Percentiles rank a stretch among this genome's conserved stretches.
phyloP scores from a whole-genome alignment of 2,329 filamentous ascomycete genomes.

The Ophiocordyceps camponoti-rufipedis region DNA sequence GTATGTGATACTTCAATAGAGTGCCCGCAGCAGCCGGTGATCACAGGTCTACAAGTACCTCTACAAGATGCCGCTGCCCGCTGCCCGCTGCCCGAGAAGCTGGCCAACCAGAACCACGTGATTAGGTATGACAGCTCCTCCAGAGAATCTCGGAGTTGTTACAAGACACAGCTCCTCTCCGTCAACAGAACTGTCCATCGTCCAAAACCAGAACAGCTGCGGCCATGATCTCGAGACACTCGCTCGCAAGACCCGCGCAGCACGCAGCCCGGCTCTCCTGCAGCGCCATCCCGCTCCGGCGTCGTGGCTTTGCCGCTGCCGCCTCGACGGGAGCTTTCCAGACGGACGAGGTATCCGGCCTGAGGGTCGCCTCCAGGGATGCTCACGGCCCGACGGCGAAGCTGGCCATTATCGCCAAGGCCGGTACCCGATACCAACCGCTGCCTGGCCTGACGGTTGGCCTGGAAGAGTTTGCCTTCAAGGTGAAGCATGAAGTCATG shows the following conservation, averaged over 20 bases:
- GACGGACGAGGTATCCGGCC: conserved; percentile 64
- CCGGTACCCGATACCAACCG: conserved; percentile 82
- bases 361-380: conserved; percentile 89
- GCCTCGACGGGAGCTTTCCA: conserved; percentile 65
- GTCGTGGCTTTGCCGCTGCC: conserved; percentile 40
- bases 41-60: too few relatives aligned
- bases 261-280: conserved; percentile 37
- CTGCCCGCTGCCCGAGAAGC: not conserved
- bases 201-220: conserved; percentile 29
- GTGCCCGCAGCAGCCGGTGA: too few relatives aligned
- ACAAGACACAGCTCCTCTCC: conserved; percentile 11
- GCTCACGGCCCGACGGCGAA: conserved; percentile 76
- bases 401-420: conserved; percentile 82
- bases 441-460: conserved; percentile 78
- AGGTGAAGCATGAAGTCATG: conserved; percentile 33
- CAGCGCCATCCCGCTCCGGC: conserved; percentile 34
- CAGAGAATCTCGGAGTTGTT: not conserved
- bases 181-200: conserved; percentile 15
- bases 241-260: conserved; percentile 39
- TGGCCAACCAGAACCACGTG: not conserved
- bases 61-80: too few relatives aligned
- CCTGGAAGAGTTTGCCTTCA: conserved; percentile 92
- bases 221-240: conserved; percentile 45
- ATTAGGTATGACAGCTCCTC: not conserved
- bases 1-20: too few relatives aligned